phyloP scores from a whole-genome alignment of 2,329 filamentous ascomycete species.

The Calonectria henricotiae region DNA sequence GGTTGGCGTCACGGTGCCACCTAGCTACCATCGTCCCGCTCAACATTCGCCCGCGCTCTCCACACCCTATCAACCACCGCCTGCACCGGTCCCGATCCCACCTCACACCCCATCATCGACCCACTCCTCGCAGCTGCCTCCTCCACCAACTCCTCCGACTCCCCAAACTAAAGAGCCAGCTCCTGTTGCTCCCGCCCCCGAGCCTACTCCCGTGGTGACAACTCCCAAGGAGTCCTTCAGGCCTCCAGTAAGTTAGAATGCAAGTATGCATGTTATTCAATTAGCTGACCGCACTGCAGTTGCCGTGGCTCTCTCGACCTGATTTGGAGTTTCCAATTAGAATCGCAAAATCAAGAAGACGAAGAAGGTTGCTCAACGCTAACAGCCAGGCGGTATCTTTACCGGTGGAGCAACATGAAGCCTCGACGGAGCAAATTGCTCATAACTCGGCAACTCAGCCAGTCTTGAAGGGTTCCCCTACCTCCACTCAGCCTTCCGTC shows the following conservation, averaged over 20 bases:
- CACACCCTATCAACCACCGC: constrained; percentile 72
- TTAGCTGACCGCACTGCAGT: constrained; percentile 56
- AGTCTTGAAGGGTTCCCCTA: constrained; percentile 40
- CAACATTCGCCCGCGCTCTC: constrained; percentile 71
- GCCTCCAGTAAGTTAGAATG: constrained; percentile 63
- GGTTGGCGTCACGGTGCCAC: constrained; percentile 63
- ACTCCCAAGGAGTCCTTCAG: constrained; percentile 59
- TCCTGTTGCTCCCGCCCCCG: constrained; percentile 48
- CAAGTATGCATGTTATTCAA: not conserved
- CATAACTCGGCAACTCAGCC: constrained; percentile 44
- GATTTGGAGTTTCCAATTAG: constrained; percentile 67
- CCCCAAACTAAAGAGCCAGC: constrained; percentile 59
- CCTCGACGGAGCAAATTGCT: constrained; percentile 49
- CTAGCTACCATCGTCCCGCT: constrained; percentile 67
- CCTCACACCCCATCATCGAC: constrained; percentile 71
- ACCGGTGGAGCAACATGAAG: constrained; percentile 61
- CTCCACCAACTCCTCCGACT: constrained; percentile 66
- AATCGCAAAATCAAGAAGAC: constrained; percentile 59
- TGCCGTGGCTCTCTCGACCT: constrained; percentile 73
- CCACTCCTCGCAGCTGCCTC: constrained; percentile 63
- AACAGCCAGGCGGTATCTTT: constrained; percentile 62
- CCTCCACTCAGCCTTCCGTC: constrained; percentile 40
- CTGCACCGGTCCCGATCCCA: constrained; percentile 61
- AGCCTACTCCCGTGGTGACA: constrained; percentile 50
- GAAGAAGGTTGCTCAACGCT: constrained; percentile 61